Evolutionary conservation across 2,329 filamentous ascomycete species (phyloP).

Genomic region (Penicillium sp.): DNA sequence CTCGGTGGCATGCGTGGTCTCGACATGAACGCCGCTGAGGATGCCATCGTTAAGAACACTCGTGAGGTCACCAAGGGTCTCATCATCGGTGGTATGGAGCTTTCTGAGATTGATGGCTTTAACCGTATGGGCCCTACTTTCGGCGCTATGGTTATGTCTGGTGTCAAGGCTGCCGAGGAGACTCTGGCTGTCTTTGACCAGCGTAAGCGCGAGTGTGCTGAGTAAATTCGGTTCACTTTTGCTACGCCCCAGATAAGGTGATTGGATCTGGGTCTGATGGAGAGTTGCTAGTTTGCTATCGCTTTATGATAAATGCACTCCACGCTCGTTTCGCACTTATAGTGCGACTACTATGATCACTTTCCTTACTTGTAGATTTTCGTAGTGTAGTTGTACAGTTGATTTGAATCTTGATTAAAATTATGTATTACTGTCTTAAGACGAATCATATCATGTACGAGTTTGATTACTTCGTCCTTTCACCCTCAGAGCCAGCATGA

Average conservation of each 20-base stretch:
- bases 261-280: neutral
- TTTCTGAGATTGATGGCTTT: slow-evolving; percentile 83
- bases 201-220: slow-evolving; percentile 71
- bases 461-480: neutral
- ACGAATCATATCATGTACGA: neutral
- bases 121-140: slow-evolving; percentile 90
- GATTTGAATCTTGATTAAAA: neutral
- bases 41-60: slow-evolving; percentile 88
- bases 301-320: neutral
- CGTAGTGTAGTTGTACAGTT: neutral
- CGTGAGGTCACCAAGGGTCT: slow-evolving; percentile 82
- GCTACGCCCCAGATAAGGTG: neutral
- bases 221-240: slow-evolving; percentile 35
- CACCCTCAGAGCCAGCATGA: neutral
- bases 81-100: slow-evolving; percentile 92
- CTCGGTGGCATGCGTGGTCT: slow-evolving; percentile 89
- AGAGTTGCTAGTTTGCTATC: slow-evolving; percentile 7
- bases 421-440: neutral
- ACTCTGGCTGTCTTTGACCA: slow-evolving; percentile 71
- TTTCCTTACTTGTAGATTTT: neutral
- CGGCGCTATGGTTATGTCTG: slow-evolving; percentile 80
- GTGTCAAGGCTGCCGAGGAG: slow-evolving; percentile 89
- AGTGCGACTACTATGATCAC: neutral
- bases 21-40: slow-evolving; percentile 87
- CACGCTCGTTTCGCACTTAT: slow-evolving; percentile 19